Evolutionary conservation across 2,329 filamentous ascomycete genomes (phyloP).

Genomic region (Nemania diffusa): DNA sequence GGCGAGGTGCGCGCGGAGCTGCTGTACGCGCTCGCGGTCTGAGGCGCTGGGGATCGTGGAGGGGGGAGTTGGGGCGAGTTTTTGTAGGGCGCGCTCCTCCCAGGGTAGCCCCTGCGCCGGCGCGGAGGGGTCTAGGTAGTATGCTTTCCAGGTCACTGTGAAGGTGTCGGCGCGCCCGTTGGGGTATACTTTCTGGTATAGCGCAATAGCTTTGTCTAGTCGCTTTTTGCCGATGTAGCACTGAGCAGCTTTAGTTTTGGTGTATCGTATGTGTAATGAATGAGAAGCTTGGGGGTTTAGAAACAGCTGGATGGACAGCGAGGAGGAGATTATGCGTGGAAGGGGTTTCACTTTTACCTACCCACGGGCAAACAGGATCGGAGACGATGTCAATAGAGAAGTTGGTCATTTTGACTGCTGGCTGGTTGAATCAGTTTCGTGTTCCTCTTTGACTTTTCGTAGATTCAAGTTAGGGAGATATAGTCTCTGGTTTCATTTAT

Average conservation of each 20-base stretch:
- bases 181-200: conserved; percentile 55
- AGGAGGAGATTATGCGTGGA: neutral
- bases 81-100: conserved; percentile 34
- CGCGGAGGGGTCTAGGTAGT: conserved; percentile 51
- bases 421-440: neutral
- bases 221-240: conserved; percentile 55
- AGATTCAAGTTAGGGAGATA: neutral
- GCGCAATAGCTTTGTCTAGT: conserved; percentile 51
- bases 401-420: conserved; percentile 31
- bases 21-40: neutral
- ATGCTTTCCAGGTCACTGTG: conserved; percentile 51
- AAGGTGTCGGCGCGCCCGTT: conserved; percentile 51
- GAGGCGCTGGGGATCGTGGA: neutral
- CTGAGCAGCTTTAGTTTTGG: conserved; percentile 41
- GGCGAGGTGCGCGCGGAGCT: conserved; percentile 13
- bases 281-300: neutral
- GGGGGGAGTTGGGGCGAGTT: conserved; percentile 39
- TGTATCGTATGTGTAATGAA: neutral
- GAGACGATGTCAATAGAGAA: conserved; percentile 28
- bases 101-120: conserved; percentile 38
- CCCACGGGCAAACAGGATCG: conserved; percentile 32
- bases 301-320: too few relatives aligned
- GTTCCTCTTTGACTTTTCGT: neutral
- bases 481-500: neutral
- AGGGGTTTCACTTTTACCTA: conserved; percentile 22